Evolutionary conservation across 2,329 filamentous ascomycete species (phyloP), one percentile per base, ranked within the genome.

Genomic region (Botrytis galanthina): DNA sequence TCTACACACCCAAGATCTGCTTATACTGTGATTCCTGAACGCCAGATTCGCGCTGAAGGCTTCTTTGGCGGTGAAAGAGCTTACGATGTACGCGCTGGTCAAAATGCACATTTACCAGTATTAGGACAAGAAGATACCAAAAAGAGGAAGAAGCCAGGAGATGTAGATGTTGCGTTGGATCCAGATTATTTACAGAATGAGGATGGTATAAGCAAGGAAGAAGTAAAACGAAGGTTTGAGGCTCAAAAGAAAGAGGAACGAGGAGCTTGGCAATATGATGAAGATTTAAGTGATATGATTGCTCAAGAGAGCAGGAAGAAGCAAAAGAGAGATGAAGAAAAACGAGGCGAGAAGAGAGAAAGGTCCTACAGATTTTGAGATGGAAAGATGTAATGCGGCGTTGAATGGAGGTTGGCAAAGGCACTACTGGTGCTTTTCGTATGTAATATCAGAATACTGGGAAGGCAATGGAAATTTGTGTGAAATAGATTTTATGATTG

Each of bases 1-100:
- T 89, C 90, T 0, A 87, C 85, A 26, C 85, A 89, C 54, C 93
- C 93, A 12, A 91, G 93, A 76, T 91, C 91, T 35, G 94, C 96
- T 26, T 97, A 96, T 82, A 94, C 94, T 32, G 91, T 99, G 66
- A 88, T 99, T 35, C 94, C 94, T 18, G 95, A 99, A 84, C 92
- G 93, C 73, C 91, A 95, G 80, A 91, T 95, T 35, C 90, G 92
- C 70, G 90, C 93, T 8, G 92, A 95, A 78, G 96, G 96, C 63
- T 98, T 99, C 88, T 98, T 99, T 81, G 96, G 96, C 78, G 95
- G 93, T 78, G 95, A 98, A 81, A 92, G 94, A 80, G 92, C 92
- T 26, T 99, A 99, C 83, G 95, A 99, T 83, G 87, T 99, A 75
- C 91, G 87, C 75, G 89, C 85, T 76, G 85, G 85, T 46, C 83